Evolutionary conservation across 2,329 filamentous ascomycete species (phyloP), one percentile per base, ranked within the genome.

Genomic region (Ascochyta viciae-villosae): DNA sequence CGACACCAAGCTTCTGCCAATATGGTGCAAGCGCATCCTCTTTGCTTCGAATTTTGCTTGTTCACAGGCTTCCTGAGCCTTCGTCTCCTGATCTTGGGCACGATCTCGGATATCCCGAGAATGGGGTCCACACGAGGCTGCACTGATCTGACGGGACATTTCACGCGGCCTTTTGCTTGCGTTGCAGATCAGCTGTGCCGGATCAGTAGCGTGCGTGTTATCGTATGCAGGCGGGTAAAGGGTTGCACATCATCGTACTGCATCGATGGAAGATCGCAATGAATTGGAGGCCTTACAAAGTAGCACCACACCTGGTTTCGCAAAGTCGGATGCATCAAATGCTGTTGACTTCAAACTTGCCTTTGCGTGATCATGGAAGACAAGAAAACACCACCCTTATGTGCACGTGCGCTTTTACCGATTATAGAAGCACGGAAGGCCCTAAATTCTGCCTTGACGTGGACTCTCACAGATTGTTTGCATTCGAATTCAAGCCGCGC

Each of bases 1-100:
- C 62, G 59, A 52, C 57, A 60, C 55, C 50, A 62, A 64, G 60
- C 60, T 53, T 64, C 54, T 52, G 57, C 62, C 59, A 64, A 58
- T 50, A 10, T 41, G 12, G 44, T 42, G 35, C 31, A 60, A 47
- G 43, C 44, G 31, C 24, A 42, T 48, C 41, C 31, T 42, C 23
- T 27, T 47, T 37, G 12, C 47, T 56, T 58, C 35, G 22, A 19
- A 13, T 42, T 48, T 50, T 56, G 53, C 53, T 56, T 56, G 47
- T 51, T 19, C 24, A 43, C 27, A 29, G 19, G 29, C 44, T 33
- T 54, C 33, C 33, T 19, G 27, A 33, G 35, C 41, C 42, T 38
- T 56, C 40, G 53, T 51, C 48, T 45, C 41, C 41, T 43, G 41
- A 37, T 43, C 9, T 33, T 38, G 31, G 42, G 47, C 35, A 15